Evolutionary conservation across 2,329 filamentous ascomycete genomes (phyloP).

Genomic region (Periconia digitata): DNA sequence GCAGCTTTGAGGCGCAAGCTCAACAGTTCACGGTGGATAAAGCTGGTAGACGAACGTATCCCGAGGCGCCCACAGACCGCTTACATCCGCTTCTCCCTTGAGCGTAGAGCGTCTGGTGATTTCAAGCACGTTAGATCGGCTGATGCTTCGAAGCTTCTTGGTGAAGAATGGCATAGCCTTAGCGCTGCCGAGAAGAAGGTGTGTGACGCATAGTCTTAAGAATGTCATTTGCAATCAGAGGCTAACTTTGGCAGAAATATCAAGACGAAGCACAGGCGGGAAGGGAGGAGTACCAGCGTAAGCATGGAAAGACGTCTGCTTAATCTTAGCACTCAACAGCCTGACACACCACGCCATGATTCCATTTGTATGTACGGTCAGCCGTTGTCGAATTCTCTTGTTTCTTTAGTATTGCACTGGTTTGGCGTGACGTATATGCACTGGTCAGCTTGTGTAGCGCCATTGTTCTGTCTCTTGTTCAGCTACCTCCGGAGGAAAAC

Average conservation of each 20-base stretch:
- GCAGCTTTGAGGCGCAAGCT: constrained; percentile 29
- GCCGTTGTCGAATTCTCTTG: background rate
- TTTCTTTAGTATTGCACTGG: background rate
- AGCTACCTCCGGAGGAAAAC: no score
- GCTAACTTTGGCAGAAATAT: background rate
- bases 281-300: background rate
- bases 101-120: constrained; percentile 53
- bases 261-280: background rate
- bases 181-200: constrained; percentile 53
- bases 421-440: background rate
- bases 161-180: constrained; percentile 53
- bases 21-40: background rate
- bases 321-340: no score
- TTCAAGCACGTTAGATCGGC: constrained; percentile 47
- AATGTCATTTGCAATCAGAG: background rate
- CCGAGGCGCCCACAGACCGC: constrained; percentile 48
- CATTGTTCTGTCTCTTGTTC: background rate
- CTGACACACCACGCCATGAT: background rate
- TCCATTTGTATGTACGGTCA: background rate
- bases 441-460: background rate
- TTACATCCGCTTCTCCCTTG: constrained; percentile 49
- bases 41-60: constrained; percentile 57
- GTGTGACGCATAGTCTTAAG: constrained; percentile 4
- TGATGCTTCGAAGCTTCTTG: constrained; percentile 47
- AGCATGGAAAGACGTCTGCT: background rate